phyloP scores from a whole-genome alignment of 352 stramenopile genomes.

The Globisporangium splendens region DNA sequence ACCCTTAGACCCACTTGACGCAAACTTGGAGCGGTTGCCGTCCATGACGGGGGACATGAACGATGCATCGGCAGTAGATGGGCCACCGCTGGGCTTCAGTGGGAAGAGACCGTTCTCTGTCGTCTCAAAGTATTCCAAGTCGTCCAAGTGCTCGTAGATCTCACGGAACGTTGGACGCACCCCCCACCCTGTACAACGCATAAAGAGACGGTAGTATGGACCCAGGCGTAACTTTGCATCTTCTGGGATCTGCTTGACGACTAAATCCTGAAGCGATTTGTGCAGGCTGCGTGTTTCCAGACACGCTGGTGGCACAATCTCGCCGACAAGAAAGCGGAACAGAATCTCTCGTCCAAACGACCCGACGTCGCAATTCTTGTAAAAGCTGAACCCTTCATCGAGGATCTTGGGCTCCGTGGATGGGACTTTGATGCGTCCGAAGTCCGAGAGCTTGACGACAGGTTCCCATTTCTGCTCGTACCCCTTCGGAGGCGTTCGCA shows the following conservation, averaged over 20 bases:
- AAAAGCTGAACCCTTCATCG: constrained; percentile 72
- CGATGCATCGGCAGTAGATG: constrained; percentile 14
- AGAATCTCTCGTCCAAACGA: constrained; percentile 77
- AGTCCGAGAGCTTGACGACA: constrained; percentile 81
- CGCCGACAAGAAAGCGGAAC: constrained; percentile 72
- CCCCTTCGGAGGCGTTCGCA: constrained; percentile 70
- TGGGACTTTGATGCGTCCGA: constrained; percentile 73
- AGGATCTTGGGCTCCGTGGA: constrained; percentile 68
- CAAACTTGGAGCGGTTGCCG: constrained; percentile 17
- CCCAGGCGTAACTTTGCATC: constrained; percentile 50
- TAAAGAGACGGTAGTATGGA: constrained; percentile 67
- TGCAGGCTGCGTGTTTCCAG: constrained; percentile 73
- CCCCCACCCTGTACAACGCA: constrained; percentile 72
- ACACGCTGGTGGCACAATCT: constrained; percentile 69
- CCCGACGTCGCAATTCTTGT: constrained; percentile 81
- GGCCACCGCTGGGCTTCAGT: constrained; percentile 44
- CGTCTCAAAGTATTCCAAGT: constrained; percentile 75
- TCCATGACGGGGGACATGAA: constrained; percentile 64
- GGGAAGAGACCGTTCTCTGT: constrained; percentile 76
- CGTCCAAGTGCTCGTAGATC: constrained; percentile 76
- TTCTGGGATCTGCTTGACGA: constrained; percentile 60
- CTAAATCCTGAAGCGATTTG: constrained; percentile 71
- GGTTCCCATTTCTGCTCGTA: constrained; percentile 82
- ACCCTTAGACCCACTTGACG: constrained; percentile 51
- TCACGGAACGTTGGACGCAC: constrained; percentile 76